These are phyloP conservation scores for Arabidopsis suecica DNA, from an alignment of 345 rosid genomes.

Conservation along the genomic window DNA sequence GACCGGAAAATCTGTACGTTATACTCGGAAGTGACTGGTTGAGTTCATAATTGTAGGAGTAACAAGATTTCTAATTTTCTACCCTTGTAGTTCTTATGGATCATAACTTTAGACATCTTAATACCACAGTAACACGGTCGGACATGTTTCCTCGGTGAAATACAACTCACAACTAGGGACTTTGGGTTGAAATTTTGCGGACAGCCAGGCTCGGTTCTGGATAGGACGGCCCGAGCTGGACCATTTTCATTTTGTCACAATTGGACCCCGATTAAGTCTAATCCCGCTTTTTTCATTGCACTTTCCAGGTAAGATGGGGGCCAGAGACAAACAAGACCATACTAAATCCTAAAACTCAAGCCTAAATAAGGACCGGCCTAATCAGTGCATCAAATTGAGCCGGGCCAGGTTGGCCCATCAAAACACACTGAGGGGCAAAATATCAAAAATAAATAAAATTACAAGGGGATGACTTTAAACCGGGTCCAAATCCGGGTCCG, in stretches of 20 bases:
- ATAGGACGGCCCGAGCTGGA: background rate
- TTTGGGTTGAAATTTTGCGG: background rate
- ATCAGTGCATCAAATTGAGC: background rate
- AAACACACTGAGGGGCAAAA: background rate
- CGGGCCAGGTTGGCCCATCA: slow-evolving; percentile 11
- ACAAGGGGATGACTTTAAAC: background rate
- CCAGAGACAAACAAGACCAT: slow-evolving; percentile 16
- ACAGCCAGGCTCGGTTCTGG: background rate
- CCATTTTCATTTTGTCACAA: background rate
- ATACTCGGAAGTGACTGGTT: background rate
- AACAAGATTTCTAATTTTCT: background rate
- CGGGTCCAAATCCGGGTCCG: background rate
- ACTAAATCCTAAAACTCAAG: slow-evolving; percentile 12
- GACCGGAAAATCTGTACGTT: background rate
- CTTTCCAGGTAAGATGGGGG: background rate
- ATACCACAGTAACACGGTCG: background rate
- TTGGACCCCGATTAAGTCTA: background rate
- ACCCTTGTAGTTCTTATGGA: background rate
- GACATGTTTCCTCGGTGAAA: slow-evolving; percentile 3
- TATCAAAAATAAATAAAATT: background rate
- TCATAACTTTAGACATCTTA: background rate
- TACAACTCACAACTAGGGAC: slow-evolving; percentile 12
- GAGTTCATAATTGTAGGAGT: background rate
- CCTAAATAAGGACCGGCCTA: background rate
- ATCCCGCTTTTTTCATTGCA: background rate